phyloP scores from a whole-genome alignment of 805 yeast genomes.

The Candida suzukii region DNA sequence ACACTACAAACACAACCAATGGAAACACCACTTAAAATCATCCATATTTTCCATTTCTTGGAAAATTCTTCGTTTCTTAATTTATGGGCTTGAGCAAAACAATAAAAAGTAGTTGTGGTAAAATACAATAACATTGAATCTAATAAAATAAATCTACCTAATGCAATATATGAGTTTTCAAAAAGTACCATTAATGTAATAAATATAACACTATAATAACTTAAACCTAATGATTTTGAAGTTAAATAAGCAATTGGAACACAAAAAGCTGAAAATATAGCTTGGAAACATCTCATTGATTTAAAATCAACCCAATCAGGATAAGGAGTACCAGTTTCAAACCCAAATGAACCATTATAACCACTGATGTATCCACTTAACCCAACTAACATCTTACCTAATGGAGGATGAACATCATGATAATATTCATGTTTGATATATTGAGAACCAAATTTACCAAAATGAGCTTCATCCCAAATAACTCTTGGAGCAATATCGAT shows the following conservation, averaged over 20 bases:
- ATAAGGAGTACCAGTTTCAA: conserved; percentile 57
- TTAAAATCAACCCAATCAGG: conserved; percentile 57
- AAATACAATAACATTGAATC: conserved; percentile 75
- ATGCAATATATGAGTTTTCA: conserved; percentile 62
- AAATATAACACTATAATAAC: conserved; percentile 46
- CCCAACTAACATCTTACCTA: conserved; percentile 91
- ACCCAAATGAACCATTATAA: conserved; percentile 71
- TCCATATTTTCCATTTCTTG: conserved; percentile 43
- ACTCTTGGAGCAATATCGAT: conserved; percentile 53
- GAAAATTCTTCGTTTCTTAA: conserved; percentile 36
- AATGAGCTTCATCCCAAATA: conserved; percentile 90
- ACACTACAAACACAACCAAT: conserved; percentile 82
- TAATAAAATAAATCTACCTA: conserved; percentile 67
- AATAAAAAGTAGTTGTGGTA: conserved; percentile 61
- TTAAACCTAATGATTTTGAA: conserved; percentile 50
- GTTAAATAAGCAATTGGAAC: conserved; percentile 70
- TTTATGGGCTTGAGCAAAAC: conserved; percentile 49
- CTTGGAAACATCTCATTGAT: conserved; percentile 67
- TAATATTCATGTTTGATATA: conserved; percentile 84
- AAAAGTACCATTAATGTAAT: conserved; percentile 56
- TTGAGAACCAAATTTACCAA: conserved; percentile 92
- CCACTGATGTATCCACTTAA: conserved; percentile 81
- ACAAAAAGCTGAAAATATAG: conserved; percentile 56
- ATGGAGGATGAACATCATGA: conserved; percentile 96
- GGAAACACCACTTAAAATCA: conserved; percentile 53